Evolutionary conservation across 306 rosid genomes (phyloP).

Genomic region (Hippophae rhamnoides): DNA sequence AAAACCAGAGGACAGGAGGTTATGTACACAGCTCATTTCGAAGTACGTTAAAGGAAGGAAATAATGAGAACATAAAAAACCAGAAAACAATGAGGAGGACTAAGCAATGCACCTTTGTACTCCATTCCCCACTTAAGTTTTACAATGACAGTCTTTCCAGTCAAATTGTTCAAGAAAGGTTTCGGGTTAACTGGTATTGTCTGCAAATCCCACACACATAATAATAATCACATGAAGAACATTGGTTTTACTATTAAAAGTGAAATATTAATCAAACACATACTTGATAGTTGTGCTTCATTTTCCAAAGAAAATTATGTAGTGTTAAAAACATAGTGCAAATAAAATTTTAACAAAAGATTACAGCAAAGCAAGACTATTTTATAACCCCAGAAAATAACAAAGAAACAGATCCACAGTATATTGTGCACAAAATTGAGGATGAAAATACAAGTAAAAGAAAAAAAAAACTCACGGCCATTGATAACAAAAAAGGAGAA

Average conservation of each 20-base stretch:
- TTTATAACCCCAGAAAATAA: background rate
- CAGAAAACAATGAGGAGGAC: background rate
- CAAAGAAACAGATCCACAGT: background rate
- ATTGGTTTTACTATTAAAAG: background rate
- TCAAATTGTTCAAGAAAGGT: slow-evolving; percentile 54
- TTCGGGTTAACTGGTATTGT: slow-evolving; percentile 51
- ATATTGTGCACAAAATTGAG: too few relatives aligned
- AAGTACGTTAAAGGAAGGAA: background rate
- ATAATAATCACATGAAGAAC: background rate
- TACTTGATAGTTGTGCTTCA: background rate
- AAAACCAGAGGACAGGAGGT: background rate
- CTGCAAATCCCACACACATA: slow-evolving; percentile 22
- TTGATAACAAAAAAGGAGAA: background rate
- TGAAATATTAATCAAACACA: background rate
- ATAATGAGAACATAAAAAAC: background rate
- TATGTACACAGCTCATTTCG: too few relatives aligned
- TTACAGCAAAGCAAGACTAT: background rate
- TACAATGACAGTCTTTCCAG: slow-evolving; percentile 46
- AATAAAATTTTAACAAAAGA: too few relatives aligned
- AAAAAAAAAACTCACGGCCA: slow-evolving; percentile 8
- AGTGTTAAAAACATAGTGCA: background rate
- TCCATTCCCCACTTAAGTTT: slow-evolving; percentile 61
- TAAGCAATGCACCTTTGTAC: slow-evolving; percentile 36
- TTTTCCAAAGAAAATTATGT: background rate
- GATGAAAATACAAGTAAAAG: too few relatives aligned